Evolutionary conservation across 805 yeast species (phyloP), one percentile per base, ranked within the genome.

Genomic region (Ogataea ramenticola): DNA sequence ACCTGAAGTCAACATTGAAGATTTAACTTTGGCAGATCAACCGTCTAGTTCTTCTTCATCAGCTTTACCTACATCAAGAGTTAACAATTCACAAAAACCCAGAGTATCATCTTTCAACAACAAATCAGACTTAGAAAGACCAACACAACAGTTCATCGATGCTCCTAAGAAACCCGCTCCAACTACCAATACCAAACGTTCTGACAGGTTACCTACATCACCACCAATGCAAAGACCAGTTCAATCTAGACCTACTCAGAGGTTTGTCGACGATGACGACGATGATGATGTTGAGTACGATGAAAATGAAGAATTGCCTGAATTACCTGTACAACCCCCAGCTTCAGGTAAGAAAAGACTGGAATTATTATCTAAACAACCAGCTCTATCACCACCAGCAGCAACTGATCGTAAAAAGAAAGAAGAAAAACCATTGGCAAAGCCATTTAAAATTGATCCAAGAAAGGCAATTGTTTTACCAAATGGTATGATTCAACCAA

Each of bases 401-500:
- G n/a, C n/a, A n/a, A n/a, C n/a, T n/a, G n/a, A n/a, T n/a, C n/a
- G n/a, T n/a, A n/a, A n/a, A n/a, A n/a, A n/a, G 19, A 31, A 27
- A 20, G 32, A 34, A 3, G 12, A 27, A 8, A 38, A 43, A 14
- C 8, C 32, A 26, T 4, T 31, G 3, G n/a, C 4, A 20, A 14
- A 34, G 12, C 24, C 37, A 19, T 19, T 19, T 15, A 29, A 38
- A 7, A 12, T 38, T 14, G 40, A 38, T 38, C 20, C 20, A 10
- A 9, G n/a, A 8, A 38, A n/a, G 11, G 40, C 40, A 5, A 19
- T 3, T 8, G 27, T n/a, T 4, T 15, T 53, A n/a, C 34, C 50
- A 9, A 55, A 57, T 42, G 61, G 56, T 16, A 50, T 60, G 1
- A 51, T 56, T 37, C 58, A 58, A 37, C 64, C 61, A 11, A 52